Base-by-base conservation (phyloP, 176 grass and related monocot genomes). In the Cocos nucifera region DNA sequence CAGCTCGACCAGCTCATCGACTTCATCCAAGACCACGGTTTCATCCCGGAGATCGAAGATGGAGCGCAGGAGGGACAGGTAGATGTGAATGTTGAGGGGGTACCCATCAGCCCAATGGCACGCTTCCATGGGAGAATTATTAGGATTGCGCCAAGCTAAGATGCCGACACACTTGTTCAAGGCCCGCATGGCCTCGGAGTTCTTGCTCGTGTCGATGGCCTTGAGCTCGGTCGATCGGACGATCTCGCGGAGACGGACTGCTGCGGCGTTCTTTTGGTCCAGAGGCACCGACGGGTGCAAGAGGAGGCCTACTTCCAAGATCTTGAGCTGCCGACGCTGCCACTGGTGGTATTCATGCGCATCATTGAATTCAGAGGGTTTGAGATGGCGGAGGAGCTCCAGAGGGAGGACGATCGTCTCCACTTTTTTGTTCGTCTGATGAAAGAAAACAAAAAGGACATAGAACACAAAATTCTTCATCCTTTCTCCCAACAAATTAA, bases 71-170 rank as follows among this genome's bases (percentile, higher is more conserved):
- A 92, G 80, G 50, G 70, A 73, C 9, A 86, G 17, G 17, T 93
- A 87, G 12, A 93, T 64, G 70, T 84, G 88, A 55, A 87, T 64
- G 53, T 93, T 93, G 17, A 93, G 66, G 6, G 83, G 83, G 78
- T 78, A 93, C 0, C 88, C 88, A 53, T 87, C 83, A 4, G 70
- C 80, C 83, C 83, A 87, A 66, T 80, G 77, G 49, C 80, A 82
- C 1, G 53, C 62, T 17, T 89, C 80, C 6, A 52, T 32, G 22
- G 80, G 67, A 51, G 65, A 62, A 53, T 29, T 59, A 52, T 57
- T 70, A 0, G 73, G 73, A 15, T 76, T 71, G 7, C 80, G 77
- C 74, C 78, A 64, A 2, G 83, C 55, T 56, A 92, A 50, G 20
- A 77, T 57, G 30, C 22, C 48, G 16, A 75, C 69, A 0, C 63